phyloP scores from a whole-genome alignment of 1,284 basidiomycete genomes.

The Ceratobasidium sp. region DNA sequence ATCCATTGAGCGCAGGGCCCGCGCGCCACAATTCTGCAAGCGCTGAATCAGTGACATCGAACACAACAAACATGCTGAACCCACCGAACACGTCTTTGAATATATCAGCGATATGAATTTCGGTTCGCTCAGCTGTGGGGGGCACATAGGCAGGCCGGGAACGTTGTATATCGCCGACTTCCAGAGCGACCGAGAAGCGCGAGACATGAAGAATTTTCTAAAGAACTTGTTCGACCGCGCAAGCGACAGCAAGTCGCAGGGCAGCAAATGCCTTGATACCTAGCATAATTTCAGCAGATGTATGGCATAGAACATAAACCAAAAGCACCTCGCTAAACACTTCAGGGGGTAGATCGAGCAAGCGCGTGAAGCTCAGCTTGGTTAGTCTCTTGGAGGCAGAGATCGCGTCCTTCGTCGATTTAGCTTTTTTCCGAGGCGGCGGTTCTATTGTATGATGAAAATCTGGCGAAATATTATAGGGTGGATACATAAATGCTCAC shows the following conservation, averaged over 20 bases:
- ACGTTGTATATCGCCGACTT: not conserved
- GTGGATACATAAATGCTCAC: not conserved
- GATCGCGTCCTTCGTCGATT: not conserved
- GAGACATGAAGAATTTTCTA: not conserved
- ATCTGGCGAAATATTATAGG: not conserved
- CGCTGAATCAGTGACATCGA: not conserved
- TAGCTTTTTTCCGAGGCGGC: not conserved
- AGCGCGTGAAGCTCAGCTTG: not conserved
- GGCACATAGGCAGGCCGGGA: not conserved
- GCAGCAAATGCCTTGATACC: not conserved
- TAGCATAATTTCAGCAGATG: not conserved
- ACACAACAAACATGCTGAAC: not conserved
- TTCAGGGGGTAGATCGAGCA: not conserved
- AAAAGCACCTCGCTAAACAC: not conserved
- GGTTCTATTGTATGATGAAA: not conserved
- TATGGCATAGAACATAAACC: not conserved
- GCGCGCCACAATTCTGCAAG: not conserved
- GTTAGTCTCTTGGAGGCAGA: not conserved
- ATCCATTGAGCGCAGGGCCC: not conserved
- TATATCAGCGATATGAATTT: conserved; percentile 45
- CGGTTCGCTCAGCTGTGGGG: not conserved
- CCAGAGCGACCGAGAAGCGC: not conserved
- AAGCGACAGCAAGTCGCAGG: not conserved
- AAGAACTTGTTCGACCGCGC: conserved; percentile 3
- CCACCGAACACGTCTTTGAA: conserved; percentile 25